Conservation (phyloP, 192 early-diverging fungal genomes). For the Backusella tarrabulga region DNA sequence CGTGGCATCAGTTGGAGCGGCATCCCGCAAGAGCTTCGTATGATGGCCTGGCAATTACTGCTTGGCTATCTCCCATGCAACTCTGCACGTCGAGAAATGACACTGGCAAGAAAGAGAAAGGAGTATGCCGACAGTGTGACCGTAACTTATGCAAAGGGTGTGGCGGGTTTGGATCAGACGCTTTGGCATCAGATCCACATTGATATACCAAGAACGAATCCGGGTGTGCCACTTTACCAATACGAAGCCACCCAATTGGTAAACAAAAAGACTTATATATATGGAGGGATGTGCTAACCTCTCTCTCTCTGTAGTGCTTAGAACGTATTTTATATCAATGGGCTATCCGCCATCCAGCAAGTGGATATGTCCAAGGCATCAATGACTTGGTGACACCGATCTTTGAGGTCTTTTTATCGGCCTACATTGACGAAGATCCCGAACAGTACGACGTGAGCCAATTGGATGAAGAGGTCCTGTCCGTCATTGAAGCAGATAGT, state of each 20-base stretch:
- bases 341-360: constrained; percentile 98
- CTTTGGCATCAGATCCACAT: constrained; percentile 98
- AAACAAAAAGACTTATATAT: neutral
- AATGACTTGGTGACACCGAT: constrained; percentile 98
- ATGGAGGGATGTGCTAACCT: no score
- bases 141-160: constrained; percentile 81
- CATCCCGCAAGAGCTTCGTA: constrained; percentile 80
- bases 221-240: constrained; percentile 85
- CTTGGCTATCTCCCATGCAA: constrained; percentile 93
- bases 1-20: constrained; percentile 92
- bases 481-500: constrained; percentile 87
- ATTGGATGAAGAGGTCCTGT: constrained; percentile 53
- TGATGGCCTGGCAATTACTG: constrained; percentile 91
- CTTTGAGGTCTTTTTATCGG: constrained; percentile 86
- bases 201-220: constrained; percentile 90
- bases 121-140: constrained; percentile 89
- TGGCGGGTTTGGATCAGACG: constrained; percentile 74
- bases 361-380: constrained; percentile 98
- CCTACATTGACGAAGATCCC: constrained; percentile 60
- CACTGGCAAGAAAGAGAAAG: constrained; percentile 84
- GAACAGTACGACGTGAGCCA: constrained; percentile 51
- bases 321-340: constrained; percentile 95
- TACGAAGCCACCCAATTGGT: constrained; percentile 77
- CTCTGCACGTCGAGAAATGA: constrained; percentile 77
- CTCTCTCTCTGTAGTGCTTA: constrained; percentile 46